These are phyloP conservation scores for Colletotrichum filicis DNA, from an alignment of 2,329 filamentous ascomycete species.

Conservation along the genomic window DNA sequence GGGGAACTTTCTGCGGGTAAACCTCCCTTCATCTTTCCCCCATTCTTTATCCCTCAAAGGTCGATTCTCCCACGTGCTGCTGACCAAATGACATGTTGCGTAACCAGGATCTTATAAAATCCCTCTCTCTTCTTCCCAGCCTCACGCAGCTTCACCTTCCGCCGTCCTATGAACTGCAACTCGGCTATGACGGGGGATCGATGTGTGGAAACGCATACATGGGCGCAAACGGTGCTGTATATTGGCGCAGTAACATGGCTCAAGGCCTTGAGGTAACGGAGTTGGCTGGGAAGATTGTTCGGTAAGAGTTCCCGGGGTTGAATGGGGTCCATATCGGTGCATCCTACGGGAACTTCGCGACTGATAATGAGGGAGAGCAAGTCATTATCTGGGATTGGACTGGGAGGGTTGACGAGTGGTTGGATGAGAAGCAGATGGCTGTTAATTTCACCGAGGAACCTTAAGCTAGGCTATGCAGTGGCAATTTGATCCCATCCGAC, in stretches of 20 bases:
- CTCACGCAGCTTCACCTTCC: constrained; percentile 8
- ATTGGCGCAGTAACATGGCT: not conserved
- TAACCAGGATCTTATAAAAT: not conserved
- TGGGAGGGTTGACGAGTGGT: not conserved
- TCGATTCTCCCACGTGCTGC: not conserved
- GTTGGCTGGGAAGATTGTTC: not conserved
- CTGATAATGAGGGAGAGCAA: not conserved
- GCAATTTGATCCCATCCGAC: too few species aligned
- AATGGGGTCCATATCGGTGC: not conserved
- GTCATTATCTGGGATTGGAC: constrained; percentile 2
- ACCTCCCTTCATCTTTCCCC: not conserved
- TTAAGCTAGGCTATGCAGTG: rapidly evolving
- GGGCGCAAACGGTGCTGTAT: not conserved
- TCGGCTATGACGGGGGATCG: not conserved
- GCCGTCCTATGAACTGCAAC: not conserved
- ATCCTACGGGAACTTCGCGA: not conserved
- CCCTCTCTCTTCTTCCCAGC: not conserved
- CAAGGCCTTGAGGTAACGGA: not conserved
- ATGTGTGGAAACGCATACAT: constrained; percentile 1
- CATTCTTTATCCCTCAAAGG: not conserved
- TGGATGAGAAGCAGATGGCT: not conserved
- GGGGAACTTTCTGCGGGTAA: not conserved
- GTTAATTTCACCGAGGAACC: not conserved
- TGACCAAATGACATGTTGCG: not conserved
- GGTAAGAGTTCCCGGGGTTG: not conserved